phyloP scores from a whole-genome alignment of 805 yeast species.

The Starmerella stellata region DNA sequence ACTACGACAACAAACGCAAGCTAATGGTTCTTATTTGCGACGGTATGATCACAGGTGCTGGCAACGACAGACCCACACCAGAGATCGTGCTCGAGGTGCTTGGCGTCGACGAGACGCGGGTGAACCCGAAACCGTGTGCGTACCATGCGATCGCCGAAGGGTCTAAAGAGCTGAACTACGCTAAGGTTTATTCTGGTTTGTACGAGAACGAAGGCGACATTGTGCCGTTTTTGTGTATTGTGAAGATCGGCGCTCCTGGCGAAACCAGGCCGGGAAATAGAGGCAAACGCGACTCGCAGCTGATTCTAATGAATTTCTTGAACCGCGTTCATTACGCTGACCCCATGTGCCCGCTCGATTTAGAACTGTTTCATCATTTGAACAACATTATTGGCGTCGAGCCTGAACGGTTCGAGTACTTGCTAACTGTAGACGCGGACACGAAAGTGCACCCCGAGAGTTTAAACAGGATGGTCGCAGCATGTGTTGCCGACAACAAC shows the following conservation, averaged over 20 bases:
- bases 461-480: conserved; percentile 37
- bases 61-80: conserved; percentile 40
- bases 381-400: conserved; percentile 43
- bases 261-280: conserved; percentile 43
- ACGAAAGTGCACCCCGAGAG: conserved; percentile 37
- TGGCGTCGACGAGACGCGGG: conserved; percentile 32
- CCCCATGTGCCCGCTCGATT: conserved; percentile 42
- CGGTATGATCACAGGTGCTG: conserved; percentile 42
- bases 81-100: conserved; percentile 32
- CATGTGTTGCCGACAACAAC: conserved; percentile 39
- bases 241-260: conserved; percentile 39
- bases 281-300: conserved; percentile 49
- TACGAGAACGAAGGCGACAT: conserved; percentile 38
- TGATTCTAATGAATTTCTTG: conserved; percentile 38
- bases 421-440: conserved; percentile 48
- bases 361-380: conserved; percentile 35
- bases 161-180: conserved; percentile 39
- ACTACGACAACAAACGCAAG: conserved; percentile 40
- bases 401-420: conserved; percentile 39
- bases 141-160: conserved; percentile 47
- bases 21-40: conserved; percentile 40
- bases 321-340: conserved; percentile 41
- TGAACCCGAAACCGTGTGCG: conserved; percentile 29
- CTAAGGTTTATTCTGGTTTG: conserved; percentile 44
- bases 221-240: conserved; percentile 36